Base-by-base conservation (phyloP, 169 alveolate genomes). In the Eimeria praecox region DNA sequence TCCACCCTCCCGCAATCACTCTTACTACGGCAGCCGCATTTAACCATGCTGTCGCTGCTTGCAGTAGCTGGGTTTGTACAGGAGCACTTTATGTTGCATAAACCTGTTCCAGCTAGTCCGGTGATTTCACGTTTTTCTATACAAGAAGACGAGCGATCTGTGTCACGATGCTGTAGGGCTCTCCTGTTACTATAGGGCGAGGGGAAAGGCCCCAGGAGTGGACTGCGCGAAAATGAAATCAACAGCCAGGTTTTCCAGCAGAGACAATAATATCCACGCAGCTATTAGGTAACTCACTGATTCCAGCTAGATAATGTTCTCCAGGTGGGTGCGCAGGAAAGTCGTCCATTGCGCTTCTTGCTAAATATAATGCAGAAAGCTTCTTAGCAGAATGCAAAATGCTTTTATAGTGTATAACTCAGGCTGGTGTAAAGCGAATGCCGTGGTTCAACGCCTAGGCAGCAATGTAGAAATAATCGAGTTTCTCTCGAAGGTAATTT, bases 181-280 rank as follows among this genome's bases (percentile, higher is more conserved):
- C 38, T 35, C 20, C 33, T 38, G 83, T 44, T 78, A 64, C 88
- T 78, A 18, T 78, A 42, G 22, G 42, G 88, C 18, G 56, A 78
- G n/a, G 66, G 88, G 40, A 14, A 46, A 44, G 88, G 88, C 40
- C 38, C 88, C 59, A 46, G 66, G 42, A 78, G 66, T 24, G 40
- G 88, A 12, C 88, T 78, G 88, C 42, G 88, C 22, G 16, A 9
- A 78, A 46, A 78, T 8, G 20, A 62, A 78, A 27, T n/a, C 42
- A 42, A 27, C 12, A 10, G 0, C 12, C 64, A 44, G 24, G 64
- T n/a, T 10, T 14, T 8, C 27, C 66, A 27, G 64, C 62, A 38
- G 49, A 35, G 8, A 38, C 52, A 40, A 38, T 35, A 30, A 73
- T 0, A 38, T 38, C 69, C 56, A 35, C 0, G 56, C 35, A 35